phyloP scores from a whole-genome alignment of 352 stramenopile genomes.

The Phytophthora pluvialis region DNA sequence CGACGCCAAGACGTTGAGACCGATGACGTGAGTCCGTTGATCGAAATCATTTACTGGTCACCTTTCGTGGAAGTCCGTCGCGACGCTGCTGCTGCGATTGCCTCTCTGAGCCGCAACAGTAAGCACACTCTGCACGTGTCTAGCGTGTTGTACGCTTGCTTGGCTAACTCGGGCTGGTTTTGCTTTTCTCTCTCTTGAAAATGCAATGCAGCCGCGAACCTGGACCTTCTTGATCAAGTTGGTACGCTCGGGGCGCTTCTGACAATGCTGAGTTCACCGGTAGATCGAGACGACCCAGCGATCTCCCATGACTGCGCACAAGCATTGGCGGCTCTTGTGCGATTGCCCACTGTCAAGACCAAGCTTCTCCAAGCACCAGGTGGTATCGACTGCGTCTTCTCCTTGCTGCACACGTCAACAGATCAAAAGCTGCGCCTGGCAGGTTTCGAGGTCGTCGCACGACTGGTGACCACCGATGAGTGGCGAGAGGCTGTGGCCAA shows the following conservation, averaged over 20 bases:
- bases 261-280: conserved; percentile 65
- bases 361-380: conserved; percentile 73
- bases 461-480: conserved; percentile 66
- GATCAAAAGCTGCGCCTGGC: conserved; percentile 57
- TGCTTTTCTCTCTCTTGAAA: not conserved
- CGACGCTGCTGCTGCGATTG: conserved; percentile 76
- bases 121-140: not conserved
- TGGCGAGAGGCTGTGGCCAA: conserved; percentile 67
- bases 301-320: conserved; percentile 76
- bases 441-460: conserved; percentile 66
- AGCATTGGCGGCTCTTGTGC: conserved; percentile 63
- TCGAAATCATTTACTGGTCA: conserved; percentile 91
- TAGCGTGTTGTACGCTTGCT: not conserved
- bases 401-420: conserved; percentile 54
- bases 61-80: conserved; percentile 81
- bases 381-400: conserved; percentile 74
- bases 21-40: conserved; percentile 74
- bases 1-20: conserved; percentile 62
- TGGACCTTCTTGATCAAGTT: conserved; percentile 70
- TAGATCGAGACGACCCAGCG: conserved; percentile 58
- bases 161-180: not conserved
- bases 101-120: conserved; percentile 80
- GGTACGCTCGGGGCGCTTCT: conserved; percentile 76
- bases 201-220: conserved; percentile 58
- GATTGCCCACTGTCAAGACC: conserved; percentile 53